Evolutionary conservation across 2,329 filamentous ascomycete genomes (phyloP), one percentile per base, ranked within the genome.

Genomic region (Phialophora tarda): DNA sequence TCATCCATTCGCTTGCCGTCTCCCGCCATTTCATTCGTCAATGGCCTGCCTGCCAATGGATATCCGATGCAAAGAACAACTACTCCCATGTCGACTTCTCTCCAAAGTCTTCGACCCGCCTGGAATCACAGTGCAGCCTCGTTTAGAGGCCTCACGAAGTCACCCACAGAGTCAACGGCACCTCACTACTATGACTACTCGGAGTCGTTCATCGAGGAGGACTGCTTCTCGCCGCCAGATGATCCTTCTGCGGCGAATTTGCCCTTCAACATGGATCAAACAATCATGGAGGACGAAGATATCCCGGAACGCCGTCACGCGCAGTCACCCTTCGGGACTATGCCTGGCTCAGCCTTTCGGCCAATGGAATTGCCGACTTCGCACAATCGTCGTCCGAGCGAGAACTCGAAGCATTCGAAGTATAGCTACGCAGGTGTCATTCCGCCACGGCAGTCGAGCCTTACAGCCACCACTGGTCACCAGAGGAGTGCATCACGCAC

Each of bases 131-230:
- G 67, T 28, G 65, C 58, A 21, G 54, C 30, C 26, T 69, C 67
- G 6, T 53, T 68, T 21, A 61, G 44, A 32, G 64, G 53, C 5
- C 54, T 71, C 5, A 65, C 69, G 34, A 65, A 69, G 55, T 73
- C 72, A 4, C 65, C 69, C 11, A 72, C 72, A 10, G 70, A 63
- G 34, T 73, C 70, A 12, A 69, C 66, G 7, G 62, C 59, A 5
- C 71, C 72, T 59, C 65, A 64, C 21, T 73, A 73, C 48, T 73
- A 73, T 65, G 72, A 73, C 58, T 73, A 73, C 54, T 71, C 71
- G 11, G 72, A 73, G 56, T 72, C 69, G 1, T 73, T 72, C 59
- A 17, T 69, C n/a, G 66, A 68, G 47, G 69, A 71, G 53, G 66
- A 71, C 28, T 65, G 63, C 50, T 64, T 68, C 58, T 68, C 58